Percentiles rank a stretch among this genome's conserved stretches.
phyloP scores from a whole-genome alignment of 371 early-diverging fungal genomes.

The Dentiscutata heterogama region DNA sequence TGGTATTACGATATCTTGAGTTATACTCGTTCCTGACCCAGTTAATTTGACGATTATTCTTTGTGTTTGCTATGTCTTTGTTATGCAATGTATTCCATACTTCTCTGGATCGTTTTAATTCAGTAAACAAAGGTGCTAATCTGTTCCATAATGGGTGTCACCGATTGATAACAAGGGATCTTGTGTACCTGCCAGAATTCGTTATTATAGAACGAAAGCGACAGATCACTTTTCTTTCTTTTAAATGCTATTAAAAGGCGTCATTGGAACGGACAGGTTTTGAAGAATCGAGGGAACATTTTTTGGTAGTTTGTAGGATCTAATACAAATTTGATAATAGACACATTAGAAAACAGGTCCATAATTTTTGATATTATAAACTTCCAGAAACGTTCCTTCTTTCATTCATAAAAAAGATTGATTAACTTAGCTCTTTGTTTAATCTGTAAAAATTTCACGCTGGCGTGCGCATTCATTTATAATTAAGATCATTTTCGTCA shows the following conservation, averaged over 20 bases:
- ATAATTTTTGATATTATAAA: too few relatives aligned
- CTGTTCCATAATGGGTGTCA: not conserved
- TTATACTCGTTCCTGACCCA: too few relatives aligned
- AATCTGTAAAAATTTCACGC: constrained; percentile 17
- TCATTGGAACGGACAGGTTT: not conserved
- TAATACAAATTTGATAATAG: not conserved
- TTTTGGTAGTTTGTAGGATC: constrained; percentile 27
- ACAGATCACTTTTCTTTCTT: not conserved
- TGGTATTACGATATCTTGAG: too few relatives aligned
- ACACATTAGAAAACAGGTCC: too few relatives aligned
- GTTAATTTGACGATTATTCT: too few relatives aligned
- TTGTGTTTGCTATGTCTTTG: not conserved
- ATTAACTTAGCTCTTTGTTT: not conserved
- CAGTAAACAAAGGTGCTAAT: constrained; percentile 28
- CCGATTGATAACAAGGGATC: constrained; percentile 25
- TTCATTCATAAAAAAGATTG: not conserved
- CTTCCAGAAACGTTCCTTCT: too few relatives aligned
- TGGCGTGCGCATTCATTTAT: constrained; percentile 37
- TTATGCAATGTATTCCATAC: not conserved
- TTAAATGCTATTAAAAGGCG: not conserved
- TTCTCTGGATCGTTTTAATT: constrained; percentile 2
- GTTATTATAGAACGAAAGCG: not conserved
- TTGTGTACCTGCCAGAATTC: constrained; percentile 7
- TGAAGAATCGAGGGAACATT: constrained; percentile 14
- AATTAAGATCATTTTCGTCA: constrained; percentile 1